Percentiles rank a stretch among this genome's conserved stretches.
phyloP scores from a whole-genome alignment of 2,329 filamentous ascomycete species.

The Thermothelomyces thermophilus region DNA sequence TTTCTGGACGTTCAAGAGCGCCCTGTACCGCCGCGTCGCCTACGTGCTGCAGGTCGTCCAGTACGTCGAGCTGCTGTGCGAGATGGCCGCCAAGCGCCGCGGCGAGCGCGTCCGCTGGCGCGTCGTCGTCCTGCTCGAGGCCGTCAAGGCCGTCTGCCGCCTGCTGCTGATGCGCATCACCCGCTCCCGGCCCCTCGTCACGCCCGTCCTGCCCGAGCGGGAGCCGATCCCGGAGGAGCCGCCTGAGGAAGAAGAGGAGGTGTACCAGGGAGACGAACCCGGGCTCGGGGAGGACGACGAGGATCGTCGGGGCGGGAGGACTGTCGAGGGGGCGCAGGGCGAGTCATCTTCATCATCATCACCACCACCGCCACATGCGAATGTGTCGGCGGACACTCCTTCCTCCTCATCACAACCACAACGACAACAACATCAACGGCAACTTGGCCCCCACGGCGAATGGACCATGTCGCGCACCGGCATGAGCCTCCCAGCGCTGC shows the following conservation, averaged over 20 bases:
- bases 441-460: slow-evolving; percentile 33
- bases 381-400: slow-evolving; percentile 3
- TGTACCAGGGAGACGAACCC: slow-evolving; percentile 44
- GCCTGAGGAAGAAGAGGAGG: slow-evolving; percentile 43
- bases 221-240: slow-evolving; percentile 63
- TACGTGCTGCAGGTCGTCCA: slow-evolving; percentile 81
- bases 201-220: slow-evolving; percentile 77
- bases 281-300: slow-evolving; percentile 54
- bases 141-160: slow-evolving; percentile 77
- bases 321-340: too few species aligned
- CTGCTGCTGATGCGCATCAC: slow-evolving; percentile 76
- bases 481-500: slow-evolving; percentile 74
- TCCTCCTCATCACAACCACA: background rate
- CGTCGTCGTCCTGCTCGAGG: slow-evolving; percentile 76
- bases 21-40: slow-evolving; percentile 73
- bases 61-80: slow-evolving; percentile 93
- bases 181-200: slow-evolving; percentile 73
- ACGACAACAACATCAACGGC: slow-evolving; percentile 3
- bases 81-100: slow-evolving; percentile 88
- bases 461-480: slow-evolving; percentile 97
- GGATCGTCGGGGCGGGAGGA: slow-evolving; percentile 33
- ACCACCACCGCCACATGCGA: background rate
- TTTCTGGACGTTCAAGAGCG: slow-evolving; percentile 57
- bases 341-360: too few species aligned
- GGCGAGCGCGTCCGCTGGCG: slow-evolving; percentile 80